Evolutionary conservation across 1,284 basidiomycete genomes (phyloP), one percentile per base, ranked within the genome.

Genomic region (Ceraceosorus bombacis): DNA sequence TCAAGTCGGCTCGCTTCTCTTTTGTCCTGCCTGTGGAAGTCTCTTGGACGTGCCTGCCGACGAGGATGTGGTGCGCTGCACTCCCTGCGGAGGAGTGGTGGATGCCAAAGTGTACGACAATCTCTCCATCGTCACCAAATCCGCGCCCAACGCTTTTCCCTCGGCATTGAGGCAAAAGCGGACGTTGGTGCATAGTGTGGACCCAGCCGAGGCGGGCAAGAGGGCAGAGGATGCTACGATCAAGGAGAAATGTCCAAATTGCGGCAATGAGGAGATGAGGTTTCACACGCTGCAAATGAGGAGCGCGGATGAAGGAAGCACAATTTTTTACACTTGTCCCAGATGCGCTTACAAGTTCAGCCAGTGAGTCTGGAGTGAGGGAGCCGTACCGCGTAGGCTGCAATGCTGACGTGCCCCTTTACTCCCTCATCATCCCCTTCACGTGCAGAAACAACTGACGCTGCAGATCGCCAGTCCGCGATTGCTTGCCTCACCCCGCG

Each of bases 121-220:
- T 76, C 87, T 88, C 41, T 85, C 88, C 66, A 91, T 95, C 61
- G 86, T 87, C 53, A 98, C 94, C 0, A 86, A 85, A 48, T 95
- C 92, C 1, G 88, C 92, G 65, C 88, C 90, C 0, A 88, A 91
- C 63, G 94, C 94, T 6, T 97, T 98, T 79, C 94, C 94, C 0
- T 93, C 90, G 36, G 83, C 86, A 0, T 79, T 98, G 61, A 82
- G 87, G 67, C 88, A 91, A 69, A 91, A 91, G 76, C 83, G 92
- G 55, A 93, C 92, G 75, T 73, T 83, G 43, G 94, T 91, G 0
- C 88, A 90, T 79, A 67, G 71, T 52, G 61, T 52, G 9, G 63
- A 67, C 52, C 62, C 59, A 37, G 58, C 61, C n/a, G 64, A 60
- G 13, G n/a, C n/a, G n/a, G n/a, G n/a, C n/a, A n/a, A n/a, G n/a